Percentiles rank a stretch among this genome's conserved stretches.
Conservation (phyloP, 345 rosid genomes). For the Camelina neglecta region DNA sequence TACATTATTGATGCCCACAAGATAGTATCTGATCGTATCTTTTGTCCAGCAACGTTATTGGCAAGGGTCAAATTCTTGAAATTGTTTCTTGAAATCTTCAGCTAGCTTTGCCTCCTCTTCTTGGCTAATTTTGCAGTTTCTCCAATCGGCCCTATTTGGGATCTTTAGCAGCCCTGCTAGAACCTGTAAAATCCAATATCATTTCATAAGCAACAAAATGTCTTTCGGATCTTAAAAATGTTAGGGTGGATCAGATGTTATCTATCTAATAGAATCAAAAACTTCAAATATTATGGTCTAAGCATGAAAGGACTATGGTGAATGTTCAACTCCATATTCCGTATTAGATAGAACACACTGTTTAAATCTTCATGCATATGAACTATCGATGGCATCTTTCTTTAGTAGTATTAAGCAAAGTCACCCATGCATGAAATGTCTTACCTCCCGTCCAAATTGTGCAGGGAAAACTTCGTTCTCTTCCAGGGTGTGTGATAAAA, state of each 20-base stretch:
- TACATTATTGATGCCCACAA: conserved; percentile 18
- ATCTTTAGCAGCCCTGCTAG: conserved; percentile 83
- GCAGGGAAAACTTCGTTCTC: conserved; percentile 84
- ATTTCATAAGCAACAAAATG: neutral
- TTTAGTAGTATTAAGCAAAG: neutral
- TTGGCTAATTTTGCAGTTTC: conserved; percentile 66
- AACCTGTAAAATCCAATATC: conserved; percentile 58
- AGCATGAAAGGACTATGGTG: neutral
- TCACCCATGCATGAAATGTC: neutral
- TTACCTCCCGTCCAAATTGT: conserved; percentile 95
- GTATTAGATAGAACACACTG: neutral
- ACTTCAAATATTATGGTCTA: conserved; percentile 1
- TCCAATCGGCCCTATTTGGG: conserved; percentile 90
- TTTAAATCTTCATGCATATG: neutral
- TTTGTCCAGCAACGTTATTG: conserved; percentile 40
- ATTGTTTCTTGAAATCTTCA: conserved; percentile 68
- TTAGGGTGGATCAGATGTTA: neutral
- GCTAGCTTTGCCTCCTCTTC: conserved; percentile 71
- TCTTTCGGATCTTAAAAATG: neutral
- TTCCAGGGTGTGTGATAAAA: conserved; percentile 62
- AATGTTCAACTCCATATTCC: neutral
- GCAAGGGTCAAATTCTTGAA: conserved; percentile 72
- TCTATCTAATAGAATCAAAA: conserved; percentile 12
- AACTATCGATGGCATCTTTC: neutral
- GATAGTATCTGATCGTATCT: conserved; percentile 11